A percentile compares a stretch with the other conserved stretches of the same genome.
These are phyloP conservation scores for Xerophyta viscosa DNA, from an alignment of 106 monocot genomes.

Conservation along the genomic window DNA sequence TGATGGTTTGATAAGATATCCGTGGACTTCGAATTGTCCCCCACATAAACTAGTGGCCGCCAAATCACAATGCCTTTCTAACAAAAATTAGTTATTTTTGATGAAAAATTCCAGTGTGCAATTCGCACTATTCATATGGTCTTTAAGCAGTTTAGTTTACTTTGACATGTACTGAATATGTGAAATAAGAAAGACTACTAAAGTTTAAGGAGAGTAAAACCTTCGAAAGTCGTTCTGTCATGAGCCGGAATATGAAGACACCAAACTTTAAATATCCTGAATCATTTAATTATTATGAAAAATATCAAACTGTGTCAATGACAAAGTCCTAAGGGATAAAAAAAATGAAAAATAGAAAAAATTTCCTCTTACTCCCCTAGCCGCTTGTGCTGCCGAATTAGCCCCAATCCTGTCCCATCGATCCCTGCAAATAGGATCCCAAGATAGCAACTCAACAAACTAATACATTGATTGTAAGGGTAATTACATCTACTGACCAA, in stretches of 20 bases:
- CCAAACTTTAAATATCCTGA: slow-evolving; percentile 84
- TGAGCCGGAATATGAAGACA: slow-evolving; percentile 84
- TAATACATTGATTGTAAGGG: no score
- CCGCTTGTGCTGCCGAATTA: slow-evolving; percentile 63
- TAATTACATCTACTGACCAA: no score
- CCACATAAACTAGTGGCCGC: no score
- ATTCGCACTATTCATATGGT: no score
- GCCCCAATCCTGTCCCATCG: slow-evolving; percentile 73
- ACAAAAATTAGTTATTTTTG: no score
- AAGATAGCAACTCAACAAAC: no score
- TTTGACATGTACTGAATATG: background rate
- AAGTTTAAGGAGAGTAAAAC: slow-evolving; percentile 14
- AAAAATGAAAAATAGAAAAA: background rate
- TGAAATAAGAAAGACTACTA: no score
- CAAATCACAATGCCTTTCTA: no score
- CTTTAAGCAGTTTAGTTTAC: no score
- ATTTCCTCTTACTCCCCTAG: slow-evolving; percentile 45
- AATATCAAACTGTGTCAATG: background rate
- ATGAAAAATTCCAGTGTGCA: no score
- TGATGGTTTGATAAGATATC: no score
- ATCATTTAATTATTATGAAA: slow-evolving; percentile 1
- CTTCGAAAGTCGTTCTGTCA: slow-evolving; percentile 77
- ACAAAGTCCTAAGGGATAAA: background rate
- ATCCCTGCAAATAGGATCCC: slow-evolving; percentile 30
- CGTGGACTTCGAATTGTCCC: no score